These are phyloP conservation scores for Ceratorhiza oryzae-sativae DNA, from an alignment of 1,284 basidiomycete species.

Conservation along the genomic window DNA sequence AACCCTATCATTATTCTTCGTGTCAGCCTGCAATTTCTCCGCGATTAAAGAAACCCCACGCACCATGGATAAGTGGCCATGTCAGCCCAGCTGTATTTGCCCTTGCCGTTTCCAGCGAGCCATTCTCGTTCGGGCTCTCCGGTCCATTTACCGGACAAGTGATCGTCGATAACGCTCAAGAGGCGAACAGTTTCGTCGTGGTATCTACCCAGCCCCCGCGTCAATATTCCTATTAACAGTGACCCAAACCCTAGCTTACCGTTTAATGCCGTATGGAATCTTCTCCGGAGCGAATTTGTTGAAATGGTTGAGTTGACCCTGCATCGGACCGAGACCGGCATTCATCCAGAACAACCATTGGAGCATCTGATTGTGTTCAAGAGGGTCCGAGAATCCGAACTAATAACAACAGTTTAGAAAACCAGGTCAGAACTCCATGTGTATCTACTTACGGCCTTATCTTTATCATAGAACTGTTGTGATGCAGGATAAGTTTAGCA, in stretches of 20 bases:
- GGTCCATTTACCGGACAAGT: constrained; percentile 33
- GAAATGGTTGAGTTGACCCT: constrained; percentile 36
- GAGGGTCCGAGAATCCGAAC: constrained; percentile 33
- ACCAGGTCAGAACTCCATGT: neutral
- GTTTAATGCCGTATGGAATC: constrained; percentile 30
- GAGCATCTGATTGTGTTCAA: constrained; percentile 36
- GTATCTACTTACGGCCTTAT: constrained; percentile 11
- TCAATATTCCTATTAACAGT: neutral
- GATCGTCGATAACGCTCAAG: constrained; percentile 35
- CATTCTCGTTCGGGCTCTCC: constrained; percentile 28
- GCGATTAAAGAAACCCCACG: neutral
- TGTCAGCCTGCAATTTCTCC: neutral
- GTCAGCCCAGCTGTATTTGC: constrained; percentile 37
- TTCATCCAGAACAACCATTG: constrained; percentile 38
- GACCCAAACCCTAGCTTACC: constrained; percentile 5
- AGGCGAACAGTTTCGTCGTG: constrained; percentile 31
- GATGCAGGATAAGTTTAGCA: no score
- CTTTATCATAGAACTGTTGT: constrained; percentile 29
- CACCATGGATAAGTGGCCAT: constrained; percentile 31
- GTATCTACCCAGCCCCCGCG: constrained; percentile 6
- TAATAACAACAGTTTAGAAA: neutral
- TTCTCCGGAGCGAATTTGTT: constrained; percentile 38
- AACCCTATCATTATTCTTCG: neutral
- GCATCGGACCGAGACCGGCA: constrained; percentile 36
- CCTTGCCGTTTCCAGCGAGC: constrained; percentile 35